A percentile compares a stretch with the other conserved stretches of the same genome.
Evolutionary conservation across 306 rosid species (phyloP).

Genomic region (Urtica urens): DNA sequence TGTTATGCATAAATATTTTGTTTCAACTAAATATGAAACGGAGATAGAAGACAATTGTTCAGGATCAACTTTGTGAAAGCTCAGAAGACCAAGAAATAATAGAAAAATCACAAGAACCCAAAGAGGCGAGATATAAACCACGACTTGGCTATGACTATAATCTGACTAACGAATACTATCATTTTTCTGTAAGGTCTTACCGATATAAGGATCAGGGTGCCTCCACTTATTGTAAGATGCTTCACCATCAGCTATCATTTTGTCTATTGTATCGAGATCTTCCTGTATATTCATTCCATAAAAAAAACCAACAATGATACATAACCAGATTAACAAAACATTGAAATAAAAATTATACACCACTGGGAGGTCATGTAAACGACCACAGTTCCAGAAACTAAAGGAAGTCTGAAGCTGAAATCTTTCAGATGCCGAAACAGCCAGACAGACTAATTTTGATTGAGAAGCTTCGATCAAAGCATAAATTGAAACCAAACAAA

Average conservation of each 20-base stretch:
- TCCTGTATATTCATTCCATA: conserved; percentile 42
- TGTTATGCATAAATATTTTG: too few relatives aligned
- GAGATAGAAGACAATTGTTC: neutral
- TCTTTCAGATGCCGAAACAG: too few relatives aligned
- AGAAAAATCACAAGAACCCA: neutral
- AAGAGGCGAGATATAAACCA: neutral
- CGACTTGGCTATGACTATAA: neutral
- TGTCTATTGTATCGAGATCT: conserved; percentile 76
- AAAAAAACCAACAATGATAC: conserved; percentile 11
- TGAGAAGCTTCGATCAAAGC: too few relatives aligned
- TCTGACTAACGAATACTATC: neutral
- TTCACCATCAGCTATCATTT: conserved; percentile 60
- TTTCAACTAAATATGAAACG: too few relatives aligned
- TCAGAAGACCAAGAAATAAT: neutral
- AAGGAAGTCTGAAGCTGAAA: too few relatives aligned
- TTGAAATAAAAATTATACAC: too few relatives aligned
- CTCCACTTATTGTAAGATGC: conserved; percentile 75
- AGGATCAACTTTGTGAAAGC: neutral
- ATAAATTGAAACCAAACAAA: too few relatives aligned
- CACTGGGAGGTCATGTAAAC: too few relatives aligned
- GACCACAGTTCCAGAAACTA: too few relatives aligned
- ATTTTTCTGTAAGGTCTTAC: conserved; percentile 20
- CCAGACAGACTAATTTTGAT: too few relatives aligned
- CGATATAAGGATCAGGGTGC: conserved; percentile 95
- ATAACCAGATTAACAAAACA: neutral